A percentile compares a stretch with the other conserved stretches of the same genome.
Conservation (phyloP, 2,329 filamentous ascomycete genomes). For the Rhytidhysteron rufulum region DNA sequence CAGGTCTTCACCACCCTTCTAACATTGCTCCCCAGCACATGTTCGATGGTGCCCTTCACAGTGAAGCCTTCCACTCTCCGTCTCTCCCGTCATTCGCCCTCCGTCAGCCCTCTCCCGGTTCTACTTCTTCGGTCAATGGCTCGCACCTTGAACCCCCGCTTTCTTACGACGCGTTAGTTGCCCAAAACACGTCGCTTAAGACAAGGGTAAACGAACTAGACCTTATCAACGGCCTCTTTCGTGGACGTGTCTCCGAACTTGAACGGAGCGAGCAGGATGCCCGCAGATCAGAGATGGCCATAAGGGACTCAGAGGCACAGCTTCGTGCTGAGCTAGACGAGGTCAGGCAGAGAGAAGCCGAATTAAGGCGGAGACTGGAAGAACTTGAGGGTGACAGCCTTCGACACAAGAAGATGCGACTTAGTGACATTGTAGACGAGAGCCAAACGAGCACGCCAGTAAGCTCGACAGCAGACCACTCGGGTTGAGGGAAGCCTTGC, state of each 20-base stretch:
- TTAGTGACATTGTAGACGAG: conserved; percentile 53
- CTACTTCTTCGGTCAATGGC: conserved; percentile 54
- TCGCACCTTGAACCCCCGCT: conserved; percentile 68
- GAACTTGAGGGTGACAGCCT: conserved; percentile 52
- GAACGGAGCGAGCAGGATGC: conserved; percentile 72
- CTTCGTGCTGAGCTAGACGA: conserved; percentile 65
- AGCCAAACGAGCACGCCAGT: conserved; percentile 33
- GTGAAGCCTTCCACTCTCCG: conserved; percentile 62
- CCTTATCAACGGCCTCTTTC: conserved; percentile 76
- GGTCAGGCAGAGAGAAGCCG: conserved; percentile 72
- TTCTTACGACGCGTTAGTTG: conserved; percentile 74
- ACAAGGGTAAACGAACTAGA: conserved; percentile 94
- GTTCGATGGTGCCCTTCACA: conserved; percentile 71
- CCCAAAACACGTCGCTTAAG: conserved; percentile 81
- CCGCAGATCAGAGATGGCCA: conserved; percentile 57
- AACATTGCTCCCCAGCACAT: conserved; percentile 71
- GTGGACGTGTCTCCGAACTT: conserved; percentile 65
- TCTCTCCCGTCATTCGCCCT: conserved; percentile 41
- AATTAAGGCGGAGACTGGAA: conserved; percentile 75
- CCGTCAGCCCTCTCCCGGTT: conserved; percentile 53
- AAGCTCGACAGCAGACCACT: conserved; percentile 13
- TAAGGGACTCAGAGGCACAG: conserved; percentile 54
- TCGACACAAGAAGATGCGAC: conserved; percentile 53
- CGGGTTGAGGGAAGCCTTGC: not conserved
- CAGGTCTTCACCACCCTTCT: conserved; percentile 62